Percentiles rank a stretch among this genome's conserved stretches.
Conservation (phyloP, 164 flowering plant genomes). For the Sextonia rubra region DNA sequence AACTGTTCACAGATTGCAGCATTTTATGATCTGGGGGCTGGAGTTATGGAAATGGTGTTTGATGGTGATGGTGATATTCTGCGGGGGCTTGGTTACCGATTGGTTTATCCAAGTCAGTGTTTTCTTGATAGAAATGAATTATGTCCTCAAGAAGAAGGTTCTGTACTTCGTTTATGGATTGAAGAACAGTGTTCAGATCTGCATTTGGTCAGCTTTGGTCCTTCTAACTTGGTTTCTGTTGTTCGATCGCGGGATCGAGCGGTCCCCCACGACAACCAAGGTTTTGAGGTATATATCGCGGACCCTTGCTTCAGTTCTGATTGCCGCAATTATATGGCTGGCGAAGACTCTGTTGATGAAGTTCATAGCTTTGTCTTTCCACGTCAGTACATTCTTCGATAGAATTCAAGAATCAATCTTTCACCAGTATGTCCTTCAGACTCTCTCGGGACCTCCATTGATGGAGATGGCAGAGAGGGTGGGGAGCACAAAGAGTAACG, state of each 20-base stretch:
- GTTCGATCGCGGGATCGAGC: slow-evolving; percentile 41
- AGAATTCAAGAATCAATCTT: slow-evolving; percentile 77
- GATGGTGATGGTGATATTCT: slow-evolving; percentile 52
- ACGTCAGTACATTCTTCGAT: slow-evolving; percentile 68
- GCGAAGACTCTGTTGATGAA: slow-evolving; percentile 62
- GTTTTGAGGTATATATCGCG: slow-evolving; percentile 47
- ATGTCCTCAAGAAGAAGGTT: slow-evolving; percentile 61
- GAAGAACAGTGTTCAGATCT: slow-evolving; percentile 54
- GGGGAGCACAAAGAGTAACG: slow-evolving; percentile 23
- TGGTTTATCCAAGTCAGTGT: slow-evolving; percentile 57
- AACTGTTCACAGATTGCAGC: slow-evolving; percentile 28
- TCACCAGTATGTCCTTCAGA: slow-evolving; percentile 67
- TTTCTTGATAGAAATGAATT: slow-evolving; percentile 65
- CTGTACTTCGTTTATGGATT: slow-evolving; percentile 69
- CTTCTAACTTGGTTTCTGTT: slow-evolving; percentile 68
- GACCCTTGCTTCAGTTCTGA: slow-evolving; percentile 42
- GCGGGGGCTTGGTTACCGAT: slow-evolving; percentile 57
- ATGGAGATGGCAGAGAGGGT: slow-evolving; percentile 41
- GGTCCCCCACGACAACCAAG: slow-evolving; percentile 27
- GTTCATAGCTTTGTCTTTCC: slow-evolving; percentile 64
- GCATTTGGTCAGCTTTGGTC: slow-evolving; percentile 59
- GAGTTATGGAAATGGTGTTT: slow-evolving; percentile 77
- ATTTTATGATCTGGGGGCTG: slow-evolving; percentile 46
- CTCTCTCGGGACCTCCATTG: slow-evolving; percentile 68
- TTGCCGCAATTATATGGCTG: slow-evolving; percentile 65